These are phyloP conservation scores for Cladophialophora bantiana DNA, from an alignment of 2,329 filamentous ascomycete species.

Conservation along the genomic window DNA sequence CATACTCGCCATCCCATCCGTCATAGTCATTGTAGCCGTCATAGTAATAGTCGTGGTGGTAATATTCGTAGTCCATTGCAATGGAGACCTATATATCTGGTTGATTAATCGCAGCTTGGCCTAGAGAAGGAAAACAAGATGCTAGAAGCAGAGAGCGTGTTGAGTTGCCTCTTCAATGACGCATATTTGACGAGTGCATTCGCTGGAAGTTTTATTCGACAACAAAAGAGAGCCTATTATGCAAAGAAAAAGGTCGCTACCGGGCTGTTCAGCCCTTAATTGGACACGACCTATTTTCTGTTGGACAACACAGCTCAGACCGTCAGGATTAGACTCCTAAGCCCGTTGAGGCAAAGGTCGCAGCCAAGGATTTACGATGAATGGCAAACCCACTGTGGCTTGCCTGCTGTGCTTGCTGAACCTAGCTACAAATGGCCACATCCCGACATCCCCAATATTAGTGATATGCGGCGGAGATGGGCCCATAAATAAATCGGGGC, in stretches of 20 bases:
- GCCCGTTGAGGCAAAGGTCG: background rate
- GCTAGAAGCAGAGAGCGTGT: background rate
- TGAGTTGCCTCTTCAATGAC: background rate
- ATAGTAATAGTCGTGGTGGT: constrained; percentile 2
- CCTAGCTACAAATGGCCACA: background rate
- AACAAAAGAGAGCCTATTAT: background rate
- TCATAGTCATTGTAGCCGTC: background rate
- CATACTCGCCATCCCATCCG: constrained; percentile 2
- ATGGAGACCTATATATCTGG: background rate
- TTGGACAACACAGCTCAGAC: background rate
- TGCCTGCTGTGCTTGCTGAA: background rate
- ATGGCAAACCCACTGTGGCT: background rate
- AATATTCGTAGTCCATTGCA: background rate
- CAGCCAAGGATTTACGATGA: background rate
- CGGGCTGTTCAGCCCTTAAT: background rate
- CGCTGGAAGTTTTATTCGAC: background rate
- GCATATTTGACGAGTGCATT: background rate
- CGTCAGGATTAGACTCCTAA: background rate
- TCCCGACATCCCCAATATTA: background rate
- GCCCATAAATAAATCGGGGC: background rate
- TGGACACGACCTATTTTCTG: background rate
- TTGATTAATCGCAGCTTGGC: background rate
- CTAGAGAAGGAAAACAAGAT: background rate
- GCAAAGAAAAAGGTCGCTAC: background rate
- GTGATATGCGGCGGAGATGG: background rate